A percentile compares a stretch with the other conserved stretches of the same genome.
phyloP scores from a whole-genome alignment of 805 yeast genomes.

The Pichia manshurica region DNA sequence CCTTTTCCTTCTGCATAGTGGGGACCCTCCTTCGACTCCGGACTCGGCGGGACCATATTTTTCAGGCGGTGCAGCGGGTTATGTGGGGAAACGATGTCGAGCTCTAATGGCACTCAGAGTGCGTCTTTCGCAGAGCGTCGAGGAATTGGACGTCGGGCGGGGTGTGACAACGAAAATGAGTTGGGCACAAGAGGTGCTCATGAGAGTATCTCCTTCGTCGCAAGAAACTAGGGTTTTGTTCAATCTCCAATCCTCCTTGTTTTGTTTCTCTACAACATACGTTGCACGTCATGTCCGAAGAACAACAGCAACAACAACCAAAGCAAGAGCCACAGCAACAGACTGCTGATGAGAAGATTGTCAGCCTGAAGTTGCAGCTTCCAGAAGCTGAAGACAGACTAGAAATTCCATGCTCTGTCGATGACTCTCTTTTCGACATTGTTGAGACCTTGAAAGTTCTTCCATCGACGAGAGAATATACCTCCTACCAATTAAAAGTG shows the following conservation, averaged over 20 bases:
- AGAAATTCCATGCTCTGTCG: conserved; percentile 22
- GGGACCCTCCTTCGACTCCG: neutral
- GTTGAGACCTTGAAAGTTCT: conserved; percentile 52
- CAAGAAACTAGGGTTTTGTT: neutral
- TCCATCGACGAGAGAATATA: conserved; percentile 51
- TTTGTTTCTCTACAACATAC: too few relatives aligned
- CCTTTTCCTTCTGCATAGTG: too few relatives aligned
- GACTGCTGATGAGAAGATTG: conserved; percentile 14
- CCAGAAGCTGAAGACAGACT: conserved; percentile 13
- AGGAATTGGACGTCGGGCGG: conserved; percentile 6
- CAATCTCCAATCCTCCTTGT: neutral
- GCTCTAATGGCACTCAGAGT: too few relatives aligned
- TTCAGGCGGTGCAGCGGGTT: neutral
- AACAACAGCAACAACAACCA: conserved; percentile 12
- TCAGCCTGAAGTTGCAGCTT: conserved; percentile 12
- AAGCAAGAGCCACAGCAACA: conserved; percentile 2
- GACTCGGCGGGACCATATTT: neutral
- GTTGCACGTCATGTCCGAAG: conserved; percentile 7
- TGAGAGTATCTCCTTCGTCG: too few relatives aligned
- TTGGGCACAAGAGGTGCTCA: too few relatives aligned
- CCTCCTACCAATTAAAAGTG: conserved; percentile 48
- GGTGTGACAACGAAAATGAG: too few relatives aligned
- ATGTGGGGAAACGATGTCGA: neutral
- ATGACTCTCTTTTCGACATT: conserved; percentile 52
- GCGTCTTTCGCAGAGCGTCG: too few relatives aligned